Base-by-base conservation (phyloP, 805 yeast genomes). In the Myxozyma vanderwaltii region DNA sequence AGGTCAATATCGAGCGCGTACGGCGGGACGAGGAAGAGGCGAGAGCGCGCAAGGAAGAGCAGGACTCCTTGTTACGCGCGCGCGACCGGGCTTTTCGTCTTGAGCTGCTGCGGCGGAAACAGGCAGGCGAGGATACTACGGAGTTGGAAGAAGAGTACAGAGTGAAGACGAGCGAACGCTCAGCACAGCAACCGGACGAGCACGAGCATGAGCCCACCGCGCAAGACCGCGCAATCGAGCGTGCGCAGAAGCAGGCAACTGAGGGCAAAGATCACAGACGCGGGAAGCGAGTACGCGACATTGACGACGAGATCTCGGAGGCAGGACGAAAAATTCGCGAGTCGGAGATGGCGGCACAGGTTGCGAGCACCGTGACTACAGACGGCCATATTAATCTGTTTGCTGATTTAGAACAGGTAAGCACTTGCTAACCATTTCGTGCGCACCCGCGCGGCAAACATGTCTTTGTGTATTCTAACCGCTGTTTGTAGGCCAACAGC, bases 1-100 rank as follows among this genome's bases (percentile, higher is more conserved):
- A 58, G n/a, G 60, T 48, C 24, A 69, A 69, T 39, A 63, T 69
- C 15, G 72, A 66, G 48, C 61, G 69, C 19, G 72, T 69, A 1
- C 46, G 64, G 23, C 61, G 68, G 17, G 71, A 67, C 46, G 68
- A 64, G 48, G 69, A 59, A 39, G 64, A 65, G 35, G 73, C 77
- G 13, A 60, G 63, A 13, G 63, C 15, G 31, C 38, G 24, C 27
- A 48, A 54, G 36, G 65, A 64, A 36, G 46, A 39, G 27, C 55
- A 54, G 43, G 64, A 54, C 15, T 61, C 54, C 39, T 40, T 26
- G 19, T 44, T 15, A 35, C 56, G 53, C n/a, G 40, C 35, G 12
- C 56, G 43, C 24, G 68, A 64, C 26, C 64, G 68, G 4, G 56
- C 49, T 41, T 41, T 58, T 12, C 55, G 64, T 24, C 38, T 59